Evolutionary conservation across 2,329 filamentous ascomycete species (phyloP).

Genomic region (Aspergillus hortae): DNA sequence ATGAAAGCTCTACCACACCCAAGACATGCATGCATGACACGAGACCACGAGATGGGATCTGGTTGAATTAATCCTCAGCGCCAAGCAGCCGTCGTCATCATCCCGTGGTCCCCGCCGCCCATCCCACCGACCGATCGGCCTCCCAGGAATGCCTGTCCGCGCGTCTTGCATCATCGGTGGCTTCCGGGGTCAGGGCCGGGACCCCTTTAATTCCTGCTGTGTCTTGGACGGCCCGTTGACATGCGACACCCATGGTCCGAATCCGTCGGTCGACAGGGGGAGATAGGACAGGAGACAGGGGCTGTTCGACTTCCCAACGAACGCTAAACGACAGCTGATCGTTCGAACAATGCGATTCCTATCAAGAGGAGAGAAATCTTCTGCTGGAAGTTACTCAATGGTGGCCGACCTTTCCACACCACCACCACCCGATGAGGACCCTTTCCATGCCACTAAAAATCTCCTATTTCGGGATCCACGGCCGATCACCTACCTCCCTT

Average conservation of each 20-base stretch:
- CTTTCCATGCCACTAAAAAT: constrained; percentile 4
- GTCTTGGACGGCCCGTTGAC: neutral
- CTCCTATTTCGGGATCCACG: constrained; percentile 8
- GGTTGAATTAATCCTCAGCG: neutral
- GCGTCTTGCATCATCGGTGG: constrained; percentile 4
- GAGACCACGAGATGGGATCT: neutral
- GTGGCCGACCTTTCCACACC: no score
- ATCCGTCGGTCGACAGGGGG: neutral
- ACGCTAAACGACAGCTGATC: no score
- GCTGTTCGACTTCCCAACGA: no score
- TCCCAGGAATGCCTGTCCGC: constrained; percentile 5
- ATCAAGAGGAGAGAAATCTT: no score
- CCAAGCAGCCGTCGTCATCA: constrained; percentile 9
- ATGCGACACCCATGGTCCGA: neutral
- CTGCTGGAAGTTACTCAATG: no score
- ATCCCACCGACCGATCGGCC: neutral
- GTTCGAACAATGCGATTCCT: no score
- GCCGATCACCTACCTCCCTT: constrained; percentile 6
- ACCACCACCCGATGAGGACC: neutral
- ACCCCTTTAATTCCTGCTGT: neutral
- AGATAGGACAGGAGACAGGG: neutral
- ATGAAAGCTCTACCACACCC: no score
- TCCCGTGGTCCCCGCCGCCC: constrained; percentile 9
- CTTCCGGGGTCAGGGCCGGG: neutral
- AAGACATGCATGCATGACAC: no score